Evolutionary conservation across 73 alveolate species (phyloP), one percentile per base, ranked within the genome.

Genomic region (Paramecium primaurelia): DNA sequence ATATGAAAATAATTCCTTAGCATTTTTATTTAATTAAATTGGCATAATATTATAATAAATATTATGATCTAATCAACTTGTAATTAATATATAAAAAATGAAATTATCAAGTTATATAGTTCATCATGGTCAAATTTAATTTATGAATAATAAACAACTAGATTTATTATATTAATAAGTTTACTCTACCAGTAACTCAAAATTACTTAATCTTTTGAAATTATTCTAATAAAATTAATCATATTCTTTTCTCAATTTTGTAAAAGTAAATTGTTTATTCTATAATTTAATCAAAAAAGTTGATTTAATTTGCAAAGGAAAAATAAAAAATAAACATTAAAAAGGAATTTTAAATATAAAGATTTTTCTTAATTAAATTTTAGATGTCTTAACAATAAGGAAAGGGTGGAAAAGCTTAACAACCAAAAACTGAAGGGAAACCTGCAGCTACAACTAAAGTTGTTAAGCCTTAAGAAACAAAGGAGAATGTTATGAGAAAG

Each of bases 401-500:
- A 64, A 75, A 75, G 68, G 84, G 84, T 32, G 84, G 47, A 28
- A 34, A 28, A 32, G 47, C 42, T 28, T 34, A 64, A 64, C 30
- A 64, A 64, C 10, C 22, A 12, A 32, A 64, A 30, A 26, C 22
- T 5, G 84, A 34, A 28, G 84, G 22, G 28, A 64, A 64, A 26
- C 45, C 84, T 14, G 47, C 22, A 28, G 84, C 49, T 64, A n/a
- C 68, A 37, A 12, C 45, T 28, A 64, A 64, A 64, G 69, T 54
- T 16, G 69, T 54, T 6, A 54, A 54, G 12, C 69, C 69, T 18
- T 18, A 54, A 54, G 69, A 54, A 54, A 54, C 69, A 2, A 54
- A 54, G 32, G 94, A 91, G 83, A 95, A 95, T 83, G 87, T 71
- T 75, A 95, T 95, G 96, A 93, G 96, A 95, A 93, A 95, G 44